Base-by-base conservation (phyloP, 371 early-diverging fungal genomes). In the Scutellospora calospora region DNA sequence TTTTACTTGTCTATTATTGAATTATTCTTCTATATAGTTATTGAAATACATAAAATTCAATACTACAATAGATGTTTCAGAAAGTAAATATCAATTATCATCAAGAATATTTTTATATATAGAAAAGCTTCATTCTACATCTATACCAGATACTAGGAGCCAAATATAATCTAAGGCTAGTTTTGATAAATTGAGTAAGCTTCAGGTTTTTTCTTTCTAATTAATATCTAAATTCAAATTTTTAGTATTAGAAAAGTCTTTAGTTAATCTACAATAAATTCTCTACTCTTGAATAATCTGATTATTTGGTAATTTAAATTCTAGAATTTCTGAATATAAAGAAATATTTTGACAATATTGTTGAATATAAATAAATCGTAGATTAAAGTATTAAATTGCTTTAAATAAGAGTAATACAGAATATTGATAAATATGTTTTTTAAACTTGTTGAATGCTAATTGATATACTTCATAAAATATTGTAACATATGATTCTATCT, bases 141-240 rank as follows among this genome's bases (percentile, higher is more conserved):
- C 31, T 33, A 63, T 33, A 5, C 33, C 63, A 69, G 69, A 69
- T 22, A 69, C 51, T 22, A 45, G n/a, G 22, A 69, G 45, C 25
- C 69, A 69, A 41, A 69, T 69, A 35, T 69, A 69, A 16, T 45
- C 27, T 69, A 69, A 69, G 22, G 69, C 69, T 41, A 69, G 5
- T 38, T 25, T 35, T 38, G 8, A 5, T 38, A 68, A 38, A 38
- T 38, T 38, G 2, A 6, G 25, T 69, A 69, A 69, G n/a, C 59
- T 59, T 59, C 5, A 8, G 27, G 27, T 59, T 52, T 73, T 52
- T 8, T 72, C 33, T 35, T 31, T 72, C 29, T 16, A 72, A 54
- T 52, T 52, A 18, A n/a, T 33, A 72, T 72, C 25, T 52, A 52
- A 72, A 72, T 52, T 11, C 25, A 72, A 25, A 45, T 45, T 45